Evolutionary conservation across 768 basidiomycete species (phyloP), one percentile per base, ranked within the genome.

Genomic region (Suillus subaureus): DNA sequence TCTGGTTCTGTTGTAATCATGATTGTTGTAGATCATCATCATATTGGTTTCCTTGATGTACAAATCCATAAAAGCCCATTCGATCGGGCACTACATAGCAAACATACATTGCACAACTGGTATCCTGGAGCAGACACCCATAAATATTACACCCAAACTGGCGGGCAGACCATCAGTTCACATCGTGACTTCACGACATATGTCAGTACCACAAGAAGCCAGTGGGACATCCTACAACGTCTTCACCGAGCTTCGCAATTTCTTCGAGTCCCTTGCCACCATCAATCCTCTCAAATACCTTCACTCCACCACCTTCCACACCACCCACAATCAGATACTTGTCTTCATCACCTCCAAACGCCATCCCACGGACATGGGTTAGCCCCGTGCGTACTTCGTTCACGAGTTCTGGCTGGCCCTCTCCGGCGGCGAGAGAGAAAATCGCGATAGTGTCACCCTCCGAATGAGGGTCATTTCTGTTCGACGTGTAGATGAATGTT

Each of bases 371-470:
- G n/a, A 89, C 75, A 72, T 94, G 92, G 16, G 82, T 83, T 68
- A 94, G 72, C 2, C 91, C 91, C 0, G 90, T 89, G 56, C 86
- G 81, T 23, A 92, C 83, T 71, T 93, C 91, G 8, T 76, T 78
- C 12, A 89, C 80, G 49, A 89, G 79, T 64, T 83, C 79, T 2
- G 87, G 80, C 31, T 74, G 71, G 39, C 80, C 80, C 21, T 81
- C 75, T 11, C 75, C 74, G 8, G 81, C 79, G 9, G 79, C 79
- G 54, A 88, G 80, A 7, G 84, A 80, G 77, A 90, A 93, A 37
- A 93, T 84, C 6, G 91, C 83, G 67, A 94, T 85, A 39, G 85
- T 85, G 74, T 94, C 92, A 28, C 92, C 91, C 55, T 83, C 86
- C 0, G 85, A 80, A 26, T 85, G 83, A 6, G 88, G 88, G 70